Base-by-base conservation (phyloP, 179 eudicot species). In the Heliamphora pulchella region DNA sequence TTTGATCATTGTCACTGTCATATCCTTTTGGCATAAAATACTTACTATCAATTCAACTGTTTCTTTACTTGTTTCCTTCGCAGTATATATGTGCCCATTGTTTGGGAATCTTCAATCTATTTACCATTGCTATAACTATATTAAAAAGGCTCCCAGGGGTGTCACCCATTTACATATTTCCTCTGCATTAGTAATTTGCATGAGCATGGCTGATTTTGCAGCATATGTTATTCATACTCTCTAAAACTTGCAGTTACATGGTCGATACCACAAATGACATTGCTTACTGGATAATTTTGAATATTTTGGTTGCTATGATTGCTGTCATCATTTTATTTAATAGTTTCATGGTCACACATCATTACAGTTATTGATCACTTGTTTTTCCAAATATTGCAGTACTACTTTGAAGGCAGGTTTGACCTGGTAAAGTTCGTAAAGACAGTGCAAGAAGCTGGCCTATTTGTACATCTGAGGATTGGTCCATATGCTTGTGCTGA, bases 401-500 rank as follows among this genome's bases (percentile, higher is more conserved):
- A 89, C 77, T 81, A 88, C 79, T 89, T 89, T 74, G 86, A 77
- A 77, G 92, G 91, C 78, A 86, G 89, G 80, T 88, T 86, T 55
- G 89, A 89, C 66, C 84, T 89, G 62, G 89, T 89, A 66, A 83
- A 81, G 83, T 89, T 89, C 73, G 80, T 89, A 68, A 89, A 88
- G 87, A 80, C 84, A 43, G 89, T 89, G 71, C 90, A 88, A 5
- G 82, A 86, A 76, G 91, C 88, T 54, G 91, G 91, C 6, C 85
- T 89, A 0, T 88, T 80, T 80, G 92, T 88, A 22, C 87, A 88
- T 84, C 84, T 89, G 59, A 79, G 92, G 61, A 89, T 89, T 63
- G 91, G 90, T 31, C 92, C 92, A 11, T 89, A 89, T 82, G 92
- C 83, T 20, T 89, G 92, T 86, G 92, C 92, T 17, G 92, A 89